Base-by-base conservation (phyloP, 441 rosid species). In the Adansonia gregorii region DNA sequence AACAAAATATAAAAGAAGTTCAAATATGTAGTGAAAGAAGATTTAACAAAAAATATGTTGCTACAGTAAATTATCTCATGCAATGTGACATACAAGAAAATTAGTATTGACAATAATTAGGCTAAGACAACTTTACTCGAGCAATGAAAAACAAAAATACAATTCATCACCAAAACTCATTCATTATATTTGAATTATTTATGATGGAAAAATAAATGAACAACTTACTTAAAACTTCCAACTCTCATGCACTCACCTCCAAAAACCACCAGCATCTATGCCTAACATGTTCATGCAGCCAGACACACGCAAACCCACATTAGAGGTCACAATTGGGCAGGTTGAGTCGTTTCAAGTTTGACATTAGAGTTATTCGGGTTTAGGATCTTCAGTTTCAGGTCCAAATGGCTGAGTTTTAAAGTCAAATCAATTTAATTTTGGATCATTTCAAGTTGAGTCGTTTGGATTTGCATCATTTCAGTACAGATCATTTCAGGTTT, bases 1-100 rank as follows among this genome's bases (percentile, higher is more conserved):
- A 71, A 52, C 55, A 48, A 35, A n/a, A 72, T 17, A 71, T 54
- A 48, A 35, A 54, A 72, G 49, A 56, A 71, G 24, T 35, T 54
- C n/a, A 72, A 72, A 54, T 55, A 54, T 43, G 24, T 14, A 52
- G 59, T 7, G 67, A 55, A 67, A 45, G 6, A 72, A 35, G 63
- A 72, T 17, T 17, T 54, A 48, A 12, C 27, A 41, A 15, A 46
- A 70, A 51, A 8, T 31, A 4, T 71, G 27, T 17, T 56, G 17
- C 63, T 5, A n/a, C 9, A 39, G 49, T 17, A 68, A 46, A 68
- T 68, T 20, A 68, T 11, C 43, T 61, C 43, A 61, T 61, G 43
- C 67, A 61, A 27, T 0, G 8, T 22, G 41, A 46, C 55, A 46
- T 46, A 8, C 10, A 20, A 46, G 56, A 68, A 68, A 11, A 68